Conservation (phyloP, 1,284 basidiomycete species). For the Sphaerobolus stellatus region DNA sequence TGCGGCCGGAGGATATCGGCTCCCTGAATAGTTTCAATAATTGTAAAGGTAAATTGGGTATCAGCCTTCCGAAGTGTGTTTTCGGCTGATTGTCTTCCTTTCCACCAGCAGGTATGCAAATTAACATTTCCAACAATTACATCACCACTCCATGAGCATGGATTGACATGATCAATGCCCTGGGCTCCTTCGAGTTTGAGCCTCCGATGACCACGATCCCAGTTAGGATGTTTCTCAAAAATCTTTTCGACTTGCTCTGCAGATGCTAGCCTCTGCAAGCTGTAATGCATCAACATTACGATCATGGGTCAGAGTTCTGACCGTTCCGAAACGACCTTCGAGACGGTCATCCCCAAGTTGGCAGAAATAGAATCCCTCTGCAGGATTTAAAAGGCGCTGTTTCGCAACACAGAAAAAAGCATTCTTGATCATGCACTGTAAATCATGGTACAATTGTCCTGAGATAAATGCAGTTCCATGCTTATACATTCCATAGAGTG, state of each 20-base stretch:
- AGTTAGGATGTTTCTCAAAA: constrained; percentile 35
- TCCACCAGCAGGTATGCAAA: not conserved
- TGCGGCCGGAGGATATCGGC: no score
- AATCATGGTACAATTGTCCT: constrained; percentile 8
- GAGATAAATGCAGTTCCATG: constrained; percentile 7
- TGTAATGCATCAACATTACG: constrained; percentile 34
- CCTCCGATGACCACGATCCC: constrained; percentile 32
- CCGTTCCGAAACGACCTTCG: constrained; percentile 27
- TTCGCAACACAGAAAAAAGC: constrained; percentile 13
- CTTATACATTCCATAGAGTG: no score
- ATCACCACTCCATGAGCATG: constrained; percentile 3
- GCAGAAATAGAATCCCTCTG: constrained; percentile 2
- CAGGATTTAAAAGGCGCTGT: constrained; percentile 2
- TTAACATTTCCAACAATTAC: not conserved
- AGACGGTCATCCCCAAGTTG: constrained; percentile 13
- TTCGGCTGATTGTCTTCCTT: no score
- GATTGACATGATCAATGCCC: constrained; percentile 7
- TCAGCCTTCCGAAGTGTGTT: no score
- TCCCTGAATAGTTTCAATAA: no score
- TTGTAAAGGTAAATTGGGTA: no score
- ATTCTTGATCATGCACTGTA: constrained; percentile 13
- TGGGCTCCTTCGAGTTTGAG: constrained; percentile 17
- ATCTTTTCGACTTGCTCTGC: constrained; percentile 34
- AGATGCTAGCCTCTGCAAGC: constrained; percentile 26
- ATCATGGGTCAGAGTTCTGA: constrained; percentile 32